These are phyloP conservation scores for Dendrobium huoshanense DNA, from an alignment of 106 monocot genomes.

Conservation along the genomic window DNA sequence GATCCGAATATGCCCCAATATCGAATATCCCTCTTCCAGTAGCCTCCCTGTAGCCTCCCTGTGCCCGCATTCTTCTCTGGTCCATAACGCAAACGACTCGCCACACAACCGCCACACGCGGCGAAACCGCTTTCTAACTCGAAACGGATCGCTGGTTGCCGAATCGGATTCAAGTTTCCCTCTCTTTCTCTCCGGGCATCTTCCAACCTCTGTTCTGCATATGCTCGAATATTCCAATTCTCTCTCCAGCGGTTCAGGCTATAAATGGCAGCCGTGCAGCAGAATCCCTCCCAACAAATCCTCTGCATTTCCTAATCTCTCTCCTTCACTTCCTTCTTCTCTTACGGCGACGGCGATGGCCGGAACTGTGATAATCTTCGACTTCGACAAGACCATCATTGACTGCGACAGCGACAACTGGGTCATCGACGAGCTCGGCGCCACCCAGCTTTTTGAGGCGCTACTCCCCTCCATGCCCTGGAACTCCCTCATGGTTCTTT, in stretches of 20 bases:
- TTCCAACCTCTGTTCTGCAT: background rate
- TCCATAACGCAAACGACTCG: no score
- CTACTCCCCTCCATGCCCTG: slow-evolving; percentile 66
- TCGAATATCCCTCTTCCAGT: no score
- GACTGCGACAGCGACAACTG: slow-evolving; percentile 92
- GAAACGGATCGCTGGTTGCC: no score
- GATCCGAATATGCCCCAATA: no score
- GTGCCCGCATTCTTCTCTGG: no score
- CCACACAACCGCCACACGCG: no score
- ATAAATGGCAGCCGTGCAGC: background rate
- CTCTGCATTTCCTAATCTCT: background rate
- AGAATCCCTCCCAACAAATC: background rate
- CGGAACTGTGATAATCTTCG: slow-evolving; percentile 58
- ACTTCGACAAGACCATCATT: slow-evolving; percentile 92
- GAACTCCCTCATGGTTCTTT: slow-evolving; percentile 52
- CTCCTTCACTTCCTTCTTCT: background rate
- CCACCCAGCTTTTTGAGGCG: slow-evolving; percentile 36
- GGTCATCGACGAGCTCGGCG: slow-evolving; percentile 63
- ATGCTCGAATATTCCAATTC: background rate
- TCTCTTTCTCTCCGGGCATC: background rate
- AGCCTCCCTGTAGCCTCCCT: no score
- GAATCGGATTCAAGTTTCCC: background rate
- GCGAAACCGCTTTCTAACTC: no score
- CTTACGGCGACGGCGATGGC: slow-evolving; percentile 25
- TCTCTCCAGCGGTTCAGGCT: background rate